These are phyloP conservation scores for Dentipellis fragilis DNA, from an alignment of 768 basidiomycete species.

Conservation along the genomic window DNA sequence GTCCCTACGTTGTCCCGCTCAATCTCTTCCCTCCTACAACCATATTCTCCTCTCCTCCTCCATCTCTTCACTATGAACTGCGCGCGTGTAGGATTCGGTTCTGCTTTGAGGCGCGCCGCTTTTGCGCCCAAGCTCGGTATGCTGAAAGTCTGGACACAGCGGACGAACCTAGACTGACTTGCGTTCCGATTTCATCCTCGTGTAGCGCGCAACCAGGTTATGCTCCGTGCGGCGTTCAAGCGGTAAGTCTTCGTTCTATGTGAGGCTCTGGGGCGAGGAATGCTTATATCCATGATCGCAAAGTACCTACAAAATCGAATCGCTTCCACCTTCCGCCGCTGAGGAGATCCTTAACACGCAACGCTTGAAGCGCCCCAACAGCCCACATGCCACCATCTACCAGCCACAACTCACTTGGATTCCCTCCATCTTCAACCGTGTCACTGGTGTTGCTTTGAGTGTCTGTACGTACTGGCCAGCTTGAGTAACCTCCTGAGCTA, in stretches of 20 bases:
- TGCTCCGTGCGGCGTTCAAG: slow-evolving; percentile 7
- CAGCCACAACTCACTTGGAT: slow-evolving; percentile 91
- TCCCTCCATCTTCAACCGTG: slow-evolving; percentile 76
- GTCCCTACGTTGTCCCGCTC: background rate
- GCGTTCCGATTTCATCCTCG: background rate
- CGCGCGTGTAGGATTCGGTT: slow-evolving; percentile 44
- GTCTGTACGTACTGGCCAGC: slow-evolving; percentile 41
- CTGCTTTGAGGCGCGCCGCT: slow-evolving; percentile 42
- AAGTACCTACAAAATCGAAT: slow-evolving; percentile 55
- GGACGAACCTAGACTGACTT: no score
- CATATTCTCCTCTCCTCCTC: background rate
- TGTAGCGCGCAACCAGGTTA: slow-evolving; percentile 13
- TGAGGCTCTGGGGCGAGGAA: background rate
- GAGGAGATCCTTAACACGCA: slow-evolving; percentile 75
- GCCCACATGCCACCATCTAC: slow-evolving; percentile 96
- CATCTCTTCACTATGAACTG: slow-evolving; percentile 24
- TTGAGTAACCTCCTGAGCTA: background rate
- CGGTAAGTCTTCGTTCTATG: slow-evolving; percentile 10
- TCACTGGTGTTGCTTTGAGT: slow-evolving; percentile 75
- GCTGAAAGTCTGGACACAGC: slow-evolving; percentile 5
- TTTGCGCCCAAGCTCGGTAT: slow-evolving; percentile 25
- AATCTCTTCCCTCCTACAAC: background rate
- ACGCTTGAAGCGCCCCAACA: slow-evolving; percentile 79
- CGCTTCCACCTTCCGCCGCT: slow-evolving; percentile 48
- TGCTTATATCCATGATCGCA: background rate